Evolutionary conservation across 2,329 filamentous ascomycete species (phyloP).

Genomic region (Hymenoscyphus scutula): DNA sequence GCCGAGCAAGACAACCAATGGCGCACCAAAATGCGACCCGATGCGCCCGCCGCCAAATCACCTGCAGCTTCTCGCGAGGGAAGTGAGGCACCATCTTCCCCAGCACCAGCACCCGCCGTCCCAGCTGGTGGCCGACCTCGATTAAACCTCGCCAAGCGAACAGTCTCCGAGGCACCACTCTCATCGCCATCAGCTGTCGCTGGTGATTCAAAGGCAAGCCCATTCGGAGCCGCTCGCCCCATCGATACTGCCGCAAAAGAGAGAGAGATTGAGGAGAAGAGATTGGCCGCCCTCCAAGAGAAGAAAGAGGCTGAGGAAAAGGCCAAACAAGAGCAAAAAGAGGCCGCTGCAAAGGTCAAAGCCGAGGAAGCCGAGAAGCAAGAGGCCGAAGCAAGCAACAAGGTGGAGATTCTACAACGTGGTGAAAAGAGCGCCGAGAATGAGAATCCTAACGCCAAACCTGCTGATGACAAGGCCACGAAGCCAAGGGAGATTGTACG

Average conservation of each 20-base stretch:
- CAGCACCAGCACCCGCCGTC: slow-evolving; percentile 51
- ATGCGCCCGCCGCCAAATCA: slow-evolving; percentile 54
- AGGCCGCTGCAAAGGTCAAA: slow-evolving; percentile 43
- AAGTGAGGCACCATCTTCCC: slow-evolving; percentile 73
- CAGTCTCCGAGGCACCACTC: slow-evolving; percentile 70
- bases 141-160: slow-evolving; percentile 87
- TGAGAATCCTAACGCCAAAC: slow-evolving; percentile 37
- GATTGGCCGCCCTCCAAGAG: slow-evolving; percentile 68
- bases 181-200: slow-evolving; percentile 47
- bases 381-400: slow-evolving; percentile 30
- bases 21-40: slow-evolving; percentile 89
- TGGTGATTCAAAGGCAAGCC: slow-evolving; percentile 79
- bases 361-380: slow-evolving; percentile 40
- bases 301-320: slow-evolving; percentile 70
- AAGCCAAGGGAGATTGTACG: slow-evolving; percentile 47
- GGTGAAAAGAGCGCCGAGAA: slow-evolving; percentile 35
- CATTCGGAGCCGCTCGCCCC: slow-evolving; percentile 88
- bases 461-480: slow-evolving; percentile 49
- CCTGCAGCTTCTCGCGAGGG: slow-evolving; percentile 68
- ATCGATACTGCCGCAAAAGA: slow-evolving; percentile 92
- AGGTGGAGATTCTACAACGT: slow-evolving; percentile 34
- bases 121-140: slow-evolving; percentile 68
- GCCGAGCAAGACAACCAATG: slow-evolving; percentile 92
- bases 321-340: slow-evolving; percentile 58
- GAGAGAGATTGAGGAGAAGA: slow-evolving; percentile 86